These are phyloP conservation scores for Verticillium isaacii DNA, from an alignment of 2,329 filamentous ascomycete genomes.

Conservation along the genomic window DNA sequence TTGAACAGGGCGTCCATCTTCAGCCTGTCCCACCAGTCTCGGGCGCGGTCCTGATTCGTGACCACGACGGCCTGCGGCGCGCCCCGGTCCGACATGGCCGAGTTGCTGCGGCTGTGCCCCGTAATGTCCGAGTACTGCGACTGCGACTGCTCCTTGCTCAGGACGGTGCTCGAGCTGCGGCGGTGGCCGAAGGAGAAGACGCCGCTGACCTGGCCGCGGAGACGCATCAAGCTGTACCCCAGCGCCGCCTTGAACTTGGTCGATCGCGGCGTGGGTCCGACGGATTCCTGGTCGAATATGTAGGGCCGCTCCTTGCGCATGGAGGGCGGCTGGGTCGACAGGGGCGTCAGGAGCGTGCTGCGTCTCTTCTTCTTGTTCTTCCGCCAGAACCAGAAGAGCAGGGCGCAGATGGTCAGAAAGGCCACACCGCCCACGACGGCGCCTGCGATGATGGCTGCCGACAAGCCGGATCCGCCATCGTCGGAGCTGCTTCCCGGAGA, in stretches of 20 bases:
- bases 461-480: conserved; percentile 17
- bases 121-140: conserved; percentile 9
- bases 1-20: conserved; percentile 32
- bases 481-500: conserved; percentile 12
- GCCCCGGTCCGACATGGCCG: conserved; percentile 13
- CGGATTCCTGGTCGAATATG: conserved; percentile 37
- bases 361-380: conserved; percentile 38
- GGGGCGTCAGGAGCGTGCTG: conserved; percentile 44
- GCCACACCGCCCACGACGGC: conserved; percentile 46
- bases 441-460: conserved; percentile 42
- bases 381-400: conserved; percentile 47
- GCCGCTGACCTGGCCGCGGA: conserved; percentile 28
- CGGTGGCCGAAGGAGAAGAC: conserved; percentile 16
- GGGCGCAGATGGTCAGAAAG: conserved; percentile 37
- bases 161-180: conserved; percentile 2
- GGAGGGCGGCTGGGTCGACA: conserved; percentile 28
- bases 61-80: conserved; percentile 11
- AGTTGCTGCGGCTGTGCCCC: conserved; percentile 33
- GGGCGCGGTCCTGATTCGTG: conserved; percentile 31
- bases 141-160: conserved; percentile 26
- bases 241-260: conserved; percentile 35
- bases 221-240: conserved; percentile 26
- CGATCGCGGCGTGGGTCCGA: conserved; percentile 43
- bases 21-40: conserved; percentile 41
- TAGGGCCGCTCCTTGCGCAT: conserved; percentile 24